Conservation (phyloP, 2,329 filamentous ascomycete species). For the Pochonia chlamydosporia region DNA sequence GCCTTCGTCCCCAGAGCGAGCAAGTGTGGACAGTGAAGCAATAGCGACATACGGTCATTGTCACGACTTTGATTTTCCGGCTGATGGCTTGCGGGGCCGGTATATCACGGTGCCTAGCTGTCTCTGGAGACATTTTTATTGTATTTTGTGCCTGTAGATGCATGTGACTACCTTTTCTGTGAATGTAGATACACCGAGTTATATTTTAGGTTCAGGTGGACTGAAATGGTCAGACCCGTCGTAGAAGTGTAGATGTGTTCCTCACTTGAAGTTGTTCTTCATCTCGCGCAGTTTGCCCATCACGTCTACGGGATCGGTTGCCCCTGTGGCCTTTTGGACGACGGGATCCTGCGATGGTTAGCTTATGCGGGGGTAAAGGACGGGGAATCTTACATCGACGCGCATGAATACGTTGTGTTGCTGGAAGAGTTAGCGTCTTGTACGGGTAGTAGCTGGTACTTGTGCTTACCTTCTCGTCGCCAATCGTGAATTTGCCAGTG, state of each 20-base stretch:
- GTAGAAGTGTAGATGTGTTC: conserved; percentile 9
- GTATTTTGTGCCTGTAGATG: conserved; percentile 11
- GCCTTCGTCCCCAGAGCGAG: conserved; percentile 45
- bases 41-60: conserved; percentile 38
- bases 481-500: conserved; percentile 93
- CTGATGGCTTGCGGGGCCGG: conserved; percentile 22
- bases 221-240: conserved; percentile 14
- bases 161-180: background rate
- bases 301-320: conserved; percentile 73
- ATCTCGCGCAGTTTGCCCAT: conserved; percentile 83
- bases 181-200: background rate
- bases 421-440: conserved; percentile 39
- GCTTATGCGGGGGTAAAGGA: background rate
- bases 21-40: conserved; percentile 68
- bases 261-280: conserved; percentile 74
- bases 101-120: conserved; percentile 17
- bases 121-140: conserved; percentile 9
- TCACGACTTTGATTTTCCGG: conserved; percentile 16
- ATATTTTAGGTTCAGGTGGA: conserved; percentile 19
- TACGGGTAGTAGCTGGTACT: too few species aligned
- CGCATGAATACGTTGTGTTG: conserved; percentile 97
- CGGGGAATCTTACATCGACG: conserved; percentile 54
- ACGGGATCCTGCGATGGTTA: conserved; percentile 58
- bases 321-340: conserved; percentile 78
- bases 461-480: conserved; percentile 79